Percentiles rank a stretch among this genome's conserved stretches.
phyloP scores from a whole-genome alignment of 73 alveolate species.

The Urostyla sp. region DNA sequence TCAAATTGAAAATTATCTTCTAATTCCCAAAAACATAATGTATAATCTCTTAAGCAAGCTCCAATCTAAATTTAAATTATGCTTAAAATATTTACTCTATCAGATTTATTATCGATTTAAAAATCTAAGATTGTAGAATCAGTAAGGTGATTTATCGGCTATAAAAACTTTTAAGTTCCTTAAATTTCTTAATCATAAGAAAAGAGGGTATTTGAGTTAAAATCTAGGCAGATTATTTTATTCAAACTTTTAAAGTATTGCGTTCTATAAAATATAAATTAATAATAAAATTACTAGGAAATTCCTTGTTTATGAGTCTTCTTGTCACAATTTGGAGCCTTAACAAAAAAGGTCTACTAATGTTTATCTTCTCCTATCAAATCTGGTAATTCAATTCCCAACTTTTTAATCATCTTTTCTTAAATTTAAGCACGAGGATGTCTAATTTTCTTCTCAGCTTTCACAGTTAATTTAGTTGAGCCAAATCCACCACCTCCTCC shows the following conservation, averaged over 20 bases:
- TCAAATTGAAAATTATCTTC: constrained; percentile 57
- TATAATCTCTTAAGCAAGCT: constrained; percentile 54
- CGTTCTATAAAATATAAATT: constrained; percentile 9
- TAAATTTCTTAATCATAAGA: constrained; percentile 40
- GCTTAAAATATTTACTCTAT: constrained; percentile 11
- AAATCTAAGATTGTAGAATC: constrained; percentile 61
- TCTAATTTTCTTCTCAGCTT: constrained; percentile 50
- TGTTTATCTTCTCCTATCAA: constrained; percentile 56
- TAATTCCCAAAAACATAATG: constrained; percentile 62
- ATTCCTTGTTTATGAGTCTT: constrained; percentile 58
- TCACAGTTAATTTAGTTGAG: constrained; percentile 18
- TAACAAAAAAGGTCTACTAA: constrained; percentile 39
- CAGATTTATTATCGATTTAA: constrained; percentile 29
- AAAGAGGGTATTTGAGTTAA: constrained; percentile 8
- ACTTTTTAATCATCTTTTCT: constrained; percentile 39
- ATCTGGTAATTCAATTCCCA: constrained; percentile 58
- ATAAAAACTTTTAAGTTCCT: background rate
- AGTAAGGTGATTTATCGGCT: constrained; percentile 26
- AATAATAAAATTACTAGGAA: background rate
- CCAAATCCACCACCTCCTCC: constrained; percentile 25
- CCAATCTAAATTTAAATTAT: constrained; percentile 24
- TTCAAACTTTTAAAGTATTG: constrained; percentile 32
- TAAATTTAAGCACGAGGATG: constrained; percentile 29
- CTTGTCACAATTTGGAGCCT: constrained; percentile 47
- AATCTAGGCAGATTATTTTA: constrained; percentile 35